Conservation (phyloP, 106 monocot species). For the Allium sativum region DNA sequence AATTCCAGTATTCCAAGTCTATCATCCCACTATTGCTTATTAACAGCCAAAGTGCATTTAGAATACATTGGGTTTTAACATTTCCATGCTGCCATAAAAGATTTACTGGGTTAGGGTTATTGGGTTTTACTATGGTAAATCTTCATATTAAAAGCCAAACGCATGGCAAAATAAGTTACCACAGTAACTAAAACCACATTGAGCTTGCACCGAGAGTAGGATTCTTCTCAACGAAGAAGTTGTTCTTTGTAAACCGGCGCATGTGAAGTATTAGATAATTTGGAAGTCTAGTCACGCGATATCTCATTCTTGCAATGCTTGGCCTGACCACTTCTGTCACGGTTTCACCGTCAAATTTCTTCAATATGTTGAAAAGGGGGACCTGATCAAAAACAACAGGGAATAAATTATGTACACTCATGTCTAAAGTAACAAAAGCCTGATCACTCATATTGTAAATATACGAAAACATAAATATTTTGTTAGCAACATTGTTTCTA, state of each 20-base stretch:
- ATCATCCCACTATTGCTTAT: no score
- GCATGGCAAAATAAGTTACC: no score
- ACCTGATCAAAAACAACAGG: conserved; percentile 20
- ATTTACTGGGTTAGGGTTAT: no score
- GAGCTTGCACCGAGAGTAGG: conserved; percentile 72
- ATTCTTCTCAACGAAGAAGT: conserved; percentile 92
- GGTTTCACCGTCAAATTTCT: conserved; percentile 96
- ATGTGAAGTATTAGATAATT: conserved; percentile 93
- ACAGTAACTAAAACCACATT: background rate
- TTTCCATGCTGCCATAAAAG: no score
- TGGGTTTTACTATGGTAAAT: no score
- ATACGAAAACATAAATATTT: background rate
- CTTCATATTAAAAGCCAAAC: no score
- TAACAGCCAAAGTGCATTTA: no score
- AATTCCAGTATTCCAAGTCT: no score
- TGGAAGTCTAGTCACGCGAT: conserved; percentile 78
- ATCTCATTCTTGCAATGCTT: conserved; percentile 86
- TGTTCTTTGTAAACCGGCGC: conserved; percentile 96
- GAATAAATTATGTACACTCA: background rate
- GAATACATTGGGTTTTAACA: no score
- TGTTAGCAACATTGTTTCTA: background rate
- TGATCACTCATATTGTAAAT: background rate
- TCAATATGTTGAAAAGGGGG: conserved; percentile 96
- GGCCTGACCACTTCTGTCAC: conserved; percentile 96
- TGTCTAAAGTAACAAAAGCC: background rate